phyloP scores from a whole-genome alignment of 257 asterid genomes.

The Anisodus acutangulus region DNA sequence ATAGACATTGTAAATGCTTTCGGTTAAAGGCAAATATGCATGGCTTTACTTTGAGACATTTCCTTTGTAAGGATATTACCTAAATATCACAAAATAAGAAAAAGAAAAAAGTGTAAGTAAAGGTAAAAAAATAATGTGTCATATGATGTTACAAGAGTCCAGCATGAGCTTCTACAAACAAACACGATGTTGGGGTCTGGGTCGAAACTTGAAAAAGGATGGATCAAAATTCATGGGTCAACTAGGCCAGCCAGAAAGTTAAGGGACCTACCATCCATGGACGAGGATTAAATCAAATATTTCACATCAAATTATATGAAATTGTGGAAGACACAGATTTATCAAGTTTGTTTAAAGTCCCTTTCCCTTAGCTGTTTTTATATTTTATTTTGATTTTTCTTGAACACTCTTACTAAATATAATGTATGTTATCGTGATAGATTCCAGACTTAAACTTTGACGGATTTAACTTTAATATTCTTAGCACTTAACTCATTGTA shows the following conservation, averaged over 20 bases:
- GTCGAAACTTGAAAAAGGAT: constrained; percentile 4
- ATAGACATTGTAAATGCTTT: not conserved
- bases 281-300: not conserved
- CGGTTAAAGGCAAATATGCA: not conserved
- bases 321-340: not conserved
- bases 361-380: not conserved
- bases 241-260: not conserved
- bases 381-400: not conserved
- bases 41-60: not conserved
- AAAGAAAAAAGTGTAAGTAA: not conserved
- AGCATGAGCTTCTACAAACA: not conserved
- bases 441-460: not conserved
- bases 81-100: not conserved
- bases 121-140: not conserved
- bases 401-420: not conserved
- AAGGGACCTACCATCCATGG: constrained; percentile 24
- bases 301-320: constrained; percentile 13
- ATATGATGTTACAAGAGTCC: constrained; percentile 13
- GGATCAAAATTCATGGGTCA: constrained; percentile 10
- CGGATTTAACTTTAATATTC: not conserved
- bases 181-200: not conserved
- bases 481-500: not conserved
- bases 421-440: not conserved
- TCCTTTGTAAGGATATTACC: not conserved
- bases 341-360: constrained; percentile 14